Evolutionary conservation across 163 green algal species (phyloP), one percentile per base, ranked within the genome.

Genomic region (Smithsoniella earleae): DNA sequence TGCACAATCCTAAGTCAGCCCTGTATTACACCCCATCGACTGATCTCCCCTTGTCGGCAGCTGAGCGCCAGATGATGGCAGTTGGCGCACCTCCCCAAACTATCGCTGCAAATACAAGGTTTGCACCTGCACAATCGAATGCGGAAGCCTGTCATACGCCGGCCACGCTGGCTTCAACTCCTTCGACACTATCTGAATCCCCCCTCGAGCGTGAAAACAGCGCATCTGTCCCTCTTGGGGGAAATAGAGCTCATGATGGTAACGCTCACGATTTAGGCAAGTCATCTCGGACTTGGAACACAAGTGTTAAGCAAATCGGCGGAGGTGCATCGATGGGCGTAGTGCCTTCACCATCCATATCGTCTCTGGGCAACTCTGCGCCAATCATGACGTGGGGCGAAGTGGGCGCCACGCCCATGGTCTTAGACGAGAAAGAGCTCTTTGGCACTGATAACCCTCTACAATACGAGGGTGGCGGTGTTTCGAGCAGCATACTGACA

Each of bases 371-470:
- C 52, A 27, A 0, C 0, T 1, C 27, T 1, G 58, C 58, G 20
- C 58, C 58, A 31, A 30, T 36, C 27, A 69, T 69, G 58, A 69
- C 58, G n/a, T 69, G 58, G 58, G 58, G 58, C 5, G 58, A 69
- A 34, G 58, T 69, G 3, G 1, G n/a, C 4, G 58, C n/a, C 30
- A 66, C 58, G 58, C 58, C 58, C 5, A 69, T 69, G 25, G 58
- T 69, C 30, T 36, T 69, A 6, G 58, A 34, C 18, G 25, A 34
- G 6, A 31, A 69, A 22, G 52, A 33, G 20, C 6, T 36, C 6
- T 65, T 49, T 49, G 10, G 40, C 10, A 13, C 10, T 33, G 52
- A 30, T n/a, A n/a, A n/a, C n/a, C n/a, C n/a, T n/a, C n/a, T n/a
- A n/a, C n/a, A n/a, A n/a, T n/a, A n/a, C n/a, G n/a, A 8, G 27